Evolutionary conservation across 352 stramenopile genomes (phyloP).

Genomic region (Discostella stelligera): DNA sequence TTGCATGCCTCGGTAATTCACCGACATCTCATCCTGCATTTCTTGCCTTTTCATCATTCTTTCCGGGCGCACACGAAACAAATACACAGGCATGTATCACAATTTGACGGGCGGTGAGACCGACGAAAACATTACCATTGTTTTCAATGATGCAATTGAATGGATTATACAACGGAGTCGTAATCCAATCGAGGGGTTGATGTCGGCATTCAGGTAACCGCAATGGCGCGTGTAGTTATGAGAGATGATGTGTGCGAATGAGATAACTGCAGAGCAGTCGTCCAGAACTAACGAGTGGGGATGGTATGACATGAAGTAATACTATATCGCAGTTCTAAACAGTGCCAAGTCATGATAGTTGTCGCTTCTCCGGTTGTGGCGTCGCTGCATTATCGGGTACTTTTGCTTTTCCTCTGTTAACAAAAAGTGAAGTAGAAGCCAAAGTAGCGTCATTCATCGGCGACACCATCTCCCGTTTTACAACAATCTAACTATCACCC

Average conservation of each 20-base stretch:
- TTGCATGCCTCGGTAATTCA: too few relatives aligned
- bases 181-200: neutral
- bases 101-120: constrained; percentile 56
- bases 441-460: constrained; percentile 25
- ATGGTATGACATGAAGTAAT: too few relatives aligned
- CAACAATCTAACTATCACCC: constrained; percentile 10
- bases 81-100: constrained; percentile 64
- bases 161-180: constrained; percentile 50
- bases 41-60: too few relatives aligned
- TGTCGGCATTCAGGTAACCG: neutral
- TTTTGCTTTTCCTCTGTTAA: neutral
- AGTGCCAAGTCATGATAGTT: neutral
- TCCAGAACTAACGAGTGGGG: too few relatives aligned
- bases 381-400: constrained; percentile 9
- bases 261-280: too few relatives aligned
- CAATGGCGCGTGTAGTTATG: too few relatives aligned
- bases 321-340: too few relatives aligned
- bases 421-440: neutral
- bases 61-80: too few relatives aligned
- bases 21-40: too few relatives aligned
- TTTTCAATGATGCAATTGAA: constrained; percentile 62
- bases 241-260: too few relatives aligned
- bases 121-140: constrained; percentile 60
- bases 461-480: neutral
- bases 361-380: neutral